phyloP scores from a whole-genome alignment of 225 moss, liverwort and hornwort genomes.

The Pseudoscleropodium purum region DNA sequence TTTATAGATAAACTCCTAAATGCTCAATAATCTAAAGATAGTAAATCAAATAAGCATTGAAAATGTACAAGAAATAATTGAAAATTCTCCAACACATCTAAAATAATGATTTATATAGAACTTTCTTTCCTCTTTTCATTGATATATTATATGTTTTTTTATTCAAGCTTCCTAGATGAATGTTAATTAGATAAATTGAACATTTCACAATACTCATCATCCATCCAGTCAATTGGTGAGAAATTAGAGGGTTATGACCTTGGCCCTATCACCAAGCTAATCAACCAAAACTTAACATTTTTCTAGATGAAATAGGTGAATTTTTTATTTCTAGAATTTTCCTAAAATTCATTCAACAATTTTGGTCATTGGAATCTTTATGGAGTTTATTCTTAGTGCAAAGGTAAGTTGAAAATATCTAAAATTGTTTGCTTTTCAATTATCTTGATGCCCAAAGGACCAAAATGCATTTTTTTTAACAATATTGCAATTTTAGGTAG shows the following conservation, averaged over 20 bases:
- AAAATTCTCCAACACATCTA: neutral
- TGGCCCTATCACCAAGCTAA: neutral
- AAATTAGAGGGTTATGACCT: no score
- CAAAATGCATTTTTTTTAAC: no score
- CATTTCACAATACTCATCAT: neutral
- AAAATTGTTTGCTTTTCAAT: no score
- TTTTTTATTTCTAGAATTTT: neutral
- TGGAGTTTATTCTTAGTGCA: no score
- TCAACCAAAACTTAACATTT: neutral
- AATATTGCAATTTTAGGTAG: no score
- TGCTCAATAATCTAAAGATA: neutral
- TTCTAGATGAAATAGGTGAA: neutral
- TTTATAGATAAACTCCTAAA: neutral
- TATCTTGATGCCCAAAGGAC: no score
- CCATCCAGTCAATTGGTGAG: accelerated
- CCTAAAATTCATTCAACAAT: no score
- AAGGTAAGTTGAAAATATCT: no score
- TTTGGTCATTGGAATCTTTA: no score
- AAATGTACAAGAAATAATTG: neutral
- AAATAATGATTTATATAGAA: neutral
- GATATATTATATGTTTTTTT: no score
- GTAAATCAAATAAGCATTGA: neutral
- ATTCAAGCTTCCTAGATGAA: no score
- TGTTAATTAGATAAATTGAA: no score
- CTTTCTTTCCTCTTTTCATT: neutral